Evolutionary conservation across 1,284 basidiomycete species (phyloP).

Genomic region (Boletus hoseneyae): DNA sequence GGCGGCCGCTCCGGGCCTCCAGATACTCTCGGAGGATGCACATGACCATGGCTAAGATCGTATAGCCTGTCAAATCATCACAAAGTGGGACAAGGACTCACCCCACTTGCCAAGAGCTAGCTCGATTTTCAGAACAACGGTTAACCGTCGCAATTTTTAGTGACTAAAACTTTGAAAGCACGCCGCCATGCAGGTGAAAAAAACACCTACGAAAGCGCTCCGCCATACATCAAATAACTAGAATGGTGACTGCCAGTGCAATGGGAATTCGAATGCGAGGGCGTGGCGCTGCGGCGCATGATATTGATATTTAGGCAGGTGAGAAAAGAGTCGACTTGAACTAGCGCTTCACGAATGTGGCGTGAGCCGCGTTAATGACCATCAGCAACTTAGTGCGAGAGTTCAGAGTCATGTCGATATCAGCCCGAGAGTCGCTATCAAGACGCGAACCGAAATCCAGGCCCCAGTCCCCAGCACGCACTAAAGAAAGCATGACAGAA

Average conservation of each 20-base stretch:
- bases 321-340: no score
- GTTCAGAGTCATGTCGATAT: no score
- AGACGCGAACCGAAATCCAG: no score
- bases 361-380: no score
- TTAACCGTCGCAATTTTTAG: not conserved
- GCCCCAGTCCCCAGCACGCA: no score
- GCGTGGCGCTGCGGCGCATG: no score
- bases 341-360: no score
- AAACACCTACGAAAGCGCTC: not conserved
- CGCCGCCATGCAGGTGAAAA: not conserved
- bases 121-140: not conserved
- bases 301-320: not conserved
- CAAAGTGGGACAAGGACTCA: not conserved
- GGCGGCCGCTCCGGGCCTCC: slow-evolving; percentile 5
- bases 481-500: no score
- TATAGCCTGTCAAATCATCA: not conserved
- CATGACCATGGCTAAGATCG: slow-evolving; percentile 1
- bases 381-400: no score
- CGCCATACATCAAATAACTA: not conserved
- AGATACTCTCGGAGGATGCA: not conserved
- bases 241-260: not conserved
- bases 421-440: no score
- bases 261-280: not conserved
- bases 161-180: not conserved
- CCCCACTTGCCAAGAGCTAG: not conserved